These are phyloP conservation scores for Achaetomiella virescens DNA, from an alignment of 495 filamentous ascomycete genomes.

Conservation along the genomic window DNA sequence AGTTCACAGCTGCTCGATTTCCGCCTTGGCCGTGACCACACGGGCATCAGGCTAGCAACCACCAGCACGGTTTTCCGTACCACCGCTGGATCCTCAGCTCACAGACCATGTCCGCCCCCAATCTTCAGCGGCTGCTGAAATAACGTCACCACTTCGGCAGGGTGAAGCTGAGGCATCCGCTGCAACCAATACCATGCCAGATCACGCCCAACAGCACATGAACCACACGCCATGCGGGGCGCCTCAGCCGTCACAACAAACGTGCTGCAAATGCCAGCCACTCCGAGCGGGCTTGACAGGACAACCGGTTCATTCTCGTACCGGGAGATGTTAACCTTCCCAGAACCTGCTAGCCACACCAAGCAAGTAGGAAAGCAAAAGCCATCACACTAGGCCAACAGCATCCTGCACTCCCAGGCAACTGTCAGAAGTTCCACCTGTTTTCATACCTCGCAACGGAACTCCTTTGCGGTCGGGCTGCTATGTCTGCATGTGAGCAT, in stretches of 20 bases:
- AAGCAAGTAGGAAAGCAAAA: not conserved
- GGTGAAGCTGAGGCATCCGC: not conserved
- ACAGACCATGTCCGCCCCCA: too few species aligned
- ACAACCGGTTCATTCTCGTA: not conserved
- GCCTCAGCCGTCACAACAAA: not conserved
- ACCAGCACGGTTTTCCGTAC: too few species aligned
- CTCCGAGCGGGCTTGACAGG: not conserved
- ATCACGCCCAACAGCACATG: not conserved
- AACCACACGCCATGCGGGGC: not conserved
- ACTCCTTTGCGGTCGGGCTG: slow-evolving; percentile 17
- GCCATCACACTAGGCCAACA: not conserved
- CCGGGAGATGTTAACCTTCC: not conserved
- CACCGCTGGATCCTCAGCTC: too few species aligned
- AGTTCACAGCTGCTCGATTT: too few species aligned
- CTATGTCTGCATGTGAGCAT: not conserved
- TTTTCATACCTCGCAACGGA: slow-evolving; percentile 18
- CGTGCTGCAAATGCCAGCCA: not conserved
- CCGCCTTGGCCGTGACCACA: too few species aligned
- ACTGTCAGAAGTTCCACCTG: slow-evolving; percentile 1
- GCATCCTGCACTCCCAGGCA: not conserved
- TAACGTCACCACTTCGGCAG: too few species aligned
- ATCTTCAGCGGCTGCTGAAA: too few species aligned
- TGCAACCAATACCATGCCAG: not conserved
- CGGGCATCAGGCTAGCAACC: too few species aligned
- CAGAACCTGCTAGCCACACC: not conserved